phyloP scores from a whole-genome alignment of 371 early-diverging fungal species.

The Dinochytrium kinnereticum region DNA sequence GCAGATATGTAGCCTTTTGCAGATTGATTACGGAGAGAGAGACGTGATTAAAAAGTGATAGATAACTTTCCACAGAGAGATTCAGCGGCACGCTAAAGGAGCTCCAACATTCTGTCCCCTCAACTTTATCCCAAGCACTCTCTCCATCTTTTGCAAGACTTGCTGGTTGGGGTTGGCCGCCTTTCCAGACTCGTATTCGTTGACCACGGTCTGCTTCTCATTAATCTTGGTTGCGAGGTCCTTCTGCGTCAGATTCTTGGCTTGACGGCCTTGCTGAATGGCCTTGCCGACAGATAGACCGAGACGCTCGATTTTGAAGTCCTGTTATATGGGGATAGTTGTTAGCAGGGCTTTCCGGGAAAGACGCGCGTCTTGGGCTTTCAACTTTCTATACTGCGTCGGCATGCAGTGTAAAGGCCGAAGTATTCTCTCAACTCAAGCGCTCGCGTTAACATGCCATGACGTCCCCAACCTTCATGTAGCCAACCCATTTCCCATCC shows the following conservation, averaged over 20 bases:
- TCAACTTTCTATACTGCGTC: no score
- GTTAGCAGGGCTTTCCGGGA: no score
- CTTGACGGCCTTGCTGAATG: conserved; percentile 81
- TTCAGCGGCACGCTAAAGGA: no score
- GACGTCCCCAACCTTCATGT: no score
- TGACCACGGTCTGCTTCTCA: conserved; percentile 60
- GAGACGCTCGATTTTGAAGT: conserved; percentile 61
- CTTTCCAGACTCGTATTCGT: conserved; percentile 89
- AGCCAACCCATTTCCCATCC: conserved; percentile 52
- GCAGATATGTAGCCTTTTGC: no score
- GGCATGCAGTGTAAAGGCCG: no score
- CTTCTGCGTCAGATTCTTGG: conserved; percentile 85
- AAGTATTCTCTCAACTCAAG: no score
- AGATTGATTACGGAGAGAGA: no score
- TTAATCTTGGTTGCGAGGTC: conserved; percentile 75
- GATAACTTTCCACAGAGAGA: no score
- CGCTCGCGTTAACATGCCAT: no score
- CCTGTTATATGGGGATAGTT: conserved; percentile 22
- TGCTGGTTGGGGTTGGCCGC: conserved; percentile 91
- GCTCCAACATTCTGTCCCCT: conserved; percentile 75
- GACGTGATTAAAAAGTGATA: no score
- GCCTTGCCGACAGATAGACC: conserved; percentile 81
- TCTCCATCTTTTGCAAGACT: conserved; percentile 87
- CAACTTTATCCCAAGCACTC: conserved; percentile 88
- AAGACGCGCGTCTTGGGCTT: no score